phyloP scores from a whole-genome alignment of 208 protist genomes.

The Leishmania amazonensis region DNA sequence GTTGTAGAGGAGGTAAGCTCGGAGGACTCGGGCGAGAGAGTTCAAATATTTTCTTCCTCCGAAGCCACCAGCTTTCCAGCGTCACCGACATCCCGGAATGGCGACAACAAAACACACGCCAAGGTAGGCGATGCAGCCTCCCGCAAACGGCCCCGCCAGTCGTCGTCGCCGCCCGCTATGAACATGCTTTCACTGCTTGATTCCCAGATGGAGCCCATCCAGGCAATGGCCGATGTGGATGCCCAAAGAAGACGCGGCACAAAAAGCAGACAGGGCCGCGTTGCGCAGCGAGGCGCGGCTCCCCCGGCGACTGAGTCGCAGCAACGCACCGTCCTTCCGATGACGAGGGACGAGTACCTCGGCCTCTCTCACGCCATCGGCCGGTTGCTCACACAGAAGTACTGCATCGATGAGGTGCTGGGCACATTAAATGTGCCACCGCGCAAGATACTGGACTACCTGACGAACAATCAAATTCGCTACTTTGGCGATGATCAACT shows the following conservation, averaged over 20 bases:
- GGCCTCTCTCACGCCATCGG: slow-evolving; percentile 78
- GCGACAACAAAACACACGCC: not conserved
- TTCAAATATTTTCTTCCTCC: not conserved
- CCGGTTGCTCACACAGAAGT: slow-evolving; percentile 83
- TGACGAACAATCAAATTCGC: slow-evolving; percentile 69
- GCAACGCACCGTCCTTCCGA: slow-evolving; percentile 21
- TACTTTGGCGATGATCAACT: slow-evolving; percentile 74
- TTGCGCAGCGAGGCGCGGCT: not conserved
- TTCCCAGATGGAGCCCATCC: slow-evolving; percentile 1
- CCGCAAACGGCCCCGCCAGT: slow-evolving; percentile 8
- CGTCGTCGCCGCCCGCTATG: not conserved
- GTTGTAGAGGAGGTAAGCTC: not conserved
- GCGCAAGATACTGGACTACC: slow-evolving; percentile 67
- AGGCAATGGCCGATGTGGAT: not conserved
- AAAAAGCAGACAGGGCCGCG: not conserved
- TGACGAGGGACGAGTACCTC: slow-evolving; percentile 73
- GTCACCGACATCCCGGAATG: not conserved
- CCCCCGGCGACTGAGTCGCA: not conserved
- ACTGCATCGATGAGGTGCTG: slow-evolving; percentile 54
- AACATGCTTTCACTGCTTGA: slow-evolving; percentile 25
- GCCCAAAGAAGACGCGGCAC: not conserved
- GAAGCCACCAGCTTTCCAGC: no score
- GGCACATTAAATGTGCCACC: slow-evolving; percentile 61
- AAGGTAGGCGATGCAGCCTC: not conserved
- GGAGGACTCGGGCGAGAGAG: not conserved